Evolutionary conservation across 2,329 filamentous ascomycete genomes (phyloP), one percentile per base, ranked within the genome.

Genomic region (Xenosphaeropsis pyriputrescens): DNA sequence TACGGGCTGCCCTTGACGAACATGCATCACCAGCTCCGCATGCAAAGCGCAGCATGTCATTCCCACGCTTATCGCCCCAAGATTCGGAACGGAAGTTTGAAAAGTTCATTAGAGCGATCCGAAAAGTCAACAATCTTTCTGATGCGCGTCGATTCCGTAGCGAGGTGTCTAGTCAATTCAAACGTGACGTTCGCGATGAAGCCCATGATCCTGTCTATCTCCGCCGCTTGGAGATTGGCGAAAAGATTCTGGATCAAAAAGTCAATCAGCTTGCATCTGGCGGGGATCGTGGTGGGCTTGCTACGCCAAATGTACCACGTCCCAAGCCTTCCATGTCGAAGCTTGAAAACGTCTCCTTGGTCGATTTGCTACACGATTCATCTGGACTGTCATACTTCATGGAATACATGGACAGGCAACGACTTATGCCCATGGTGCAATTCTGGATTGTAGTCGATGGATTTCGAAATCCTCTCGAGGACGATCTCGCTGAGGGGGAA

Each of bases 401-500:
- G 91, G 91, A 98, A 55, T 96, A 86, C 52, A 98, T 98, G 91
- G 91, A 98, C 55, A 78, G 91, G 32, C 82, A 88, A 54, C 70
- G 72, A 13, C 67, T 89, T 18, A 89, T 96, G 79, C 72, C 82
- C 12, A 63, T 95, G 34, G 88, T 98, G 5, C 91, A 98, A 52
- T 98, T 96, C 57, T 98, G 89, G 86, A 78, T 98, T 31, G 91
- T 96, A 3, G 91, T 96, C 5, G 91, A 98, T 59, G 89, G 91
- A 0, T 85, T 96, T 49, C 81, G 93, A 32, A 94, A 93, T 49
- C 93, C 91, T 0, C 63, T 98, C 2, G 91, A 98, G 58, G 84
- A 89, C 45, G 80, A 84, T 50, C 79, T 79, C 29, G 78, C 79
- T 15, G 83, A 91, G 42, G 77, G 56, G 14, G 52, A 58, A 35